These are phyloP conservation scores for Vitis rotundifolia DNA, from an alignment of 164 flowering plant species.

Conservation along the genomic window DNA sequence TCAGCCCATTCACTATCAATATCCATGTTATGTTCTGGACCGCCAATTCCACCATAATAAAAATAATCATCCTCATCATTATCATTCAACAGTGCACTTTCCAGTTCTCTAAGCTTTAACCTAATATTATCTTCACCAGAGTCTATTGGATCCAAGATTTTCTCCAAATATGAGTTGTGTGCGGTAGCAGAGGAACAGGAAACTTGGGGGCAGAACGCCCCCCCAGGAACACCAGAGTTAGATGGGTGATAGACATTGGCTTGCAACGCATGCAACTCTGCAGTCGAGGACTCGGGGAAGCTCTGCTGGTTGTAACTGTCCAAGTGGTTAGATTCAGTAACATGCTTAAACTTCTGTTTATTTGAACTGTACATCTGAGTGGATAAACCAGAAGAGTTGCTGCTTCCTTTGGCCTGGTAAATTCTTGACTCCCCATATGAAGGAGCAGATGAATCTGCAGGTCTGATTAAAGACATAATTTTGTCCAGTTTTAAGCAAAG, in stretches of 20 bases:
- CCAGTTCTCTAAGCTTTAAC: conserved; percentile 77
- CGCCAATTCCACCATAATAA: neutral
- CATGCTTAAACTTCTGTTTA: conserved; percentile 33
- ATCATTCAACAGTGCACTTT: conserved; percentile 66
- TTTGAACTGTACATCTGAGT: conserved; percentile 41
- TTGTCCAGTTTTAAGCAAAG: neutral
- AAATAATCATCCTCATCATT: conserved; percentile 34
- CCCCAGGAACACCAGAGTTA: conserved; percentile 26
- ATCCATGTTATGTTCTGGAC: conserved; percentile 42
- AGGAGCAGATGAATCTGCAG: conserved; percentile 51
- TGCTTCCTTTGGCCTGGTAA: conserved; percentile 37
- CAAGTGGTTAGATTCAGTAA: conserved; percentile 33
- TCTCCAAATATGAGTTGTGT: conserved; percentile 29
- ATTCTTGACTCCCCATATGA: conserved; percentile 44
- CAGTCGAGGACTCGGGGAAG: conserved; percentile 54
- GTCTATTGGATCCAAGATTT: conserved; percentile 41
- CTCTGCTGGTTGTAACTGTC: conserved; percentile 54
- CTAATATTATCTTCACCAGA: conserved; percentile 60
- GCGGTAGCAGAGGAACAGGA: conserved; percentile 23
- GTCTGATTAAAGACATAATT: conserved; percentile 53
- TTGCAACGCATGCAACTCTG: conserved; percentile 27
- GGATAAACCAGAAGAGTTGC: conserved; percentile 34
- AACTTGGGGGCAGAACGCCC: conserved; percentile 26
- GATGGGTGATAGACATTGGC: conserved; percentile 18
- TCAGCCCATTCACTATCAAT: conserved; percentile 67